Conservation (phyloP, 2,329 filamentous ascomycete genomes). For the Cladosporium sp. region DNA sequence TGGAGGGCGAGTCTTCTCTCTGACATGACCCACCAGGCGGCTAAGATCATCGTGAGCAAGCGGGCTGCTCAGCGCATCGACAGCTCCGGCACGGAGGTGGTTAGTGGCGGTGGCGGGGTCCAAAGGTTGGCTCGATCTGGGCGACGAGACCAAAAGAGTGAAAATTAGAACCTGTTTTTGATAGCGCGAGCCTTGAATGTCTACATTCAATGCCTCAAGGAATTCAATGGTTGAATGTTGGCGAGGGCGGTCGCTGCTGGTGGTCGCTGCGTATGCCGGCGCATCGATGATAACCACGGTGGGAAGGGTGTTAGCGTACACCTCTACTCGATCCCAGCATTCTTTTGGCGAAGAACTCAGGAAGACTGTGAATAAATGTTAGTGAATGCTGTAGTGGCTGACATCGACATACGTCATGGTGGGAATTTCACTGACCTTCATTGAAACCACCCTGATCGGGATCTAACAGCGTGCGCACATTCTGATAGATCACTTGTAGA, state of each 20-base stretch:
- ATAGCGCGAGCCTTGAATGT: constrained; percentile 23
- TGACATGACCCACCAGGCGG: constrained; percentile 28
- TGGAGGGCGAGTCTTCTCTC: constrained; percentile 24
- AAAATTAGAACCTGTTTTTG: constrained; percentile 28
- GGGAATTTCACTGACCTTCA: constrained; percentile 23
- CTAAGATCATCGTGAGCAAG: constrained; percentile 56
- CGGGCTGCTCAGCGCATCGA: constrained; percentile 79
- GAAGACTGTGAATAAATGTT: constrained; percentile 25
- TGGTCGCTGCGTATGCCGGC: constrained; percentile 6
- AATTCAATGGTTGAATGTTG: constrained; percentile 15
- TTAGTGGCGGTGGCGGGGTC: constrained; percentile 23
- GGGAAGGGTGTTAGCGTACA: constrained; percentile 20
- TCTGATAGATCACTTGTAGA: constrained; percentile 22
- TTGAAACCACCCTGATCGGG: constrained; percentile 28
- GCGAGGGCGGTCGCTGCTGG: constrained; percentile 3
- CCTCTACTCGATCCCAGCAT: constrained; percentile 24
- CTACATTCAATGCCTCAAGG: constrained; percentile 22
- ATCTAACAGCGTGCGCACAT: constrained; percentile 28
- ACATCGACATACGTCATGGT: not conserved
- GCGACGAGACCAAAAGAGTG: constrained; percentile 8
- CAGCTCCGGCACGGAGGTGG: constrained; percentile 79
- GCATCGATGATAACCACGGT: constrained; percentile 29
- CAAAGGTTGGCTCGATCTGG: constrained; percentile 7
- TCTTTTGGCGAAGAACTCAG: constrained; percentile 23
- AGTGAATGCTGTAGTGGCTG: constrained; percentile 4